Evolutionary conservation across 768 basidiomycete genomes (phyloP).

Genomic region (Trametopsis cervina): DNA sequence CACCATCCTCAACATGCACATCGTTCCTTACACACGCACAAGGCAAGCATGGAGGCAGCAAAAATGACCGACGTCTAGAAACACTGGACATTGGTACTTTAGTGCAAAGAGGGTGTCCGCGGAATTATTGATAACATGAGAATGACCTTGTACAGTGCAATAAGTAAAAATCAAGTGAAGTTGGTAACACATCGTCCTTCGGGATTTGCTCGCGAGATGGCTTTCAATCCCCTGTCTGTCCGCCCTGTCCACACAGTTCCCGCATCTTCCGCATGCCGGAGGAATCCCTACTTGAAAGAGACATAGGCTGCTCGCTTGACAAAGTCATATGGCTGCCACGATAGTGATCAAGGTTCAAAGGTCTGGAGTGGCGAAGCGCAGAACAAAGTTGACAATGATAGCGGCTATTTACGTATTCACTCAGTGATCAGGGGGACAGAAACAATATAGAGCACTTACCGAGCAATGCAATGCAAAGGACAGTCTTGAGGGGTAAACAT

Average conservation of each 20-base stretch:
- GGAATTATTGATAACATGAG: too few species aligned
- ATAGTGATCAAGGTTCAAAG: slow-evolving; percentile 7
- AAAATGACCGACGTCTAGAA: too few species aligned
- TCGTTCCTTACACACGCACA: too few species aligned
- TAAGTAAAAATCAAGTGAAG: too few species aligned
- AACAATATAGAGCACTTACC: slow-evolving; percentile 39
- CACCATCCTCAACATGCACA: too few species aligned
- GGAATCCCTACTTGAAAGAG: background rate
- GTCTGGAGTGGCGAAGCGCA: slow-evolving; percentile 54
- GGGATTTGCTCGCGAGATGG: too few species aligned
- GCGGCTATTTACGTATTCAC: slow-evolving; percentile 48
- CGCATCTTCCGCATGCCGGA: background rate
- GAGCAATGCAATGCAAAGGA: slow-evolving; percentile 77
- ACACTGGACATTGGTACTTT: too few species aligned
- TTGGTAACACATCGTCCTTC: too few species aligned
- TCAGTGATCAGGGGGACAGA: background rate
- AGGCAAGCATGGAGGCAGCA: too few species aligned
- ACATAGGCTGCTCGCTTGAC: background rate
- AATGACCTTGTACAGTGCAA: too few species aligned
- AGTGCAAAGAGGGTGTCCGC: too few species aligned
- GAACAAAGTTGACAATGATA: slow-evolving; percentile 77
- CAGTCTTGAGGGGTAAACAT: slow-evolving; percentile 43
- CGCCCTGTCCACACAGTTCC: background rate
- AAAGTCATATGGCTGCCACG: background rate
- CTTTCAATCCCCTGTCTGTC: too few species aligned